Evolutionary conservation across 139 green algal genomes (phyloP).

Genomic region (Ettlia oleoabundans): DNA sequence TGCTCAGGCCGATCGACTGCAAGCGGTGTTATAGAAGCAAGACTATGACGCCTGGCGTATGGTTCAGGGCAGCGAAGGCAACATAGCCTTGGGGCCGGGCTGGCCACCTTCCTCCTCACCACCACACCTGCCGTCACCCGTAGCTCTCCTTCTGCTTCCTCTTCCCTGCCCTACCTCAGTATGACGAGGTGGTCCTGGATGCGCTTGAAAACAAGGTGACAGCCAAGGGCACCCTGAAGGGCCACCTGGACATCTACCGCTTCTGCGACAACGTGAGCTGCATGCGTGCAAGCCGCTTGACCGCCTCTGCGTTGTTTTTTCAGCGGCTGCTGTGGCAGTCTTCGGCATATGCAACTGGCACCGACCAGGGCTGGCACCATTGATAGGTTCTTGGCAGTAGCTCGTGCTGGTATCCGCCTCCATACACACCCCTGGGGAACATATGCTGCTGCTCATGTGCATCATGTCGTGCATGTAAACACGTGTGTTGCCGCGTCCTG

Average conservation of each 20-base stretch:
- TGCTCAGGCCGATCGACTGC: too few relatives aligned
- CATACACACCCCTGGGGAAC: too few relatives aligned
- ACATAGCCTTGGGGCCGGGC: background rate
- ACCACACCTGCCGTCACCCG: background rate
- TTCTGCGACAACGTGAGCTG: conserved; percentile 60
- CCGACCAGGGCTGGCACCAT: too few relatives aligned
- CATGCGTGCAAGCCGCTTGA: background rate
- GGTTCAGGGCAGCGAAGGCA: background rate
- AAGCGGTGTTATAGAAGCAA: too few relatives aligned
- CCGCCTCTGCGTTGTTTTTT: background rate
- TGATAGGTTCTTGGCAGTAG: too few relatives aligned
- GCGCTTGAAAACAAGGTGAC: conserved; percentile 17
- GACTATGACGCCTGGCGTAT: too few relatives aligned
- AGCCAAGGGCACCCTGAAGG: conserved; percentile 35
- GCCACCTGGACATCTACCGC: conserved; percentile 62
- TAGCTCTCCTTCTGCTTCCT: background rate
- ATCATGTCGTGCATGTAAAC: too few relatives aligned
- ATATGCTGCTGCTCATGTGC: background rate
- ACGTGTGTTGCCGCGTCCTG: too few relatives aligned
- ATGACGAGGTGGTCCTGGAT: conserved; percentile 13
- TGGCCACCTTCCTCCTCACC: background rate
- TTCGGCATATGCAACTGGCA: too few relatives aligned
- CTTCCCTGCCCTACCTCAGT: conserved; percentile 3
- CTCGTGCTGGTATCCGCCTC: too few relatives aligned
- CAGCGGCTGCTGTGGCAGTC: background rate